phyloP scores from a whole-genome alignment of 148 eudicot genomes.

The Euryodendron excelsum region DNA sequence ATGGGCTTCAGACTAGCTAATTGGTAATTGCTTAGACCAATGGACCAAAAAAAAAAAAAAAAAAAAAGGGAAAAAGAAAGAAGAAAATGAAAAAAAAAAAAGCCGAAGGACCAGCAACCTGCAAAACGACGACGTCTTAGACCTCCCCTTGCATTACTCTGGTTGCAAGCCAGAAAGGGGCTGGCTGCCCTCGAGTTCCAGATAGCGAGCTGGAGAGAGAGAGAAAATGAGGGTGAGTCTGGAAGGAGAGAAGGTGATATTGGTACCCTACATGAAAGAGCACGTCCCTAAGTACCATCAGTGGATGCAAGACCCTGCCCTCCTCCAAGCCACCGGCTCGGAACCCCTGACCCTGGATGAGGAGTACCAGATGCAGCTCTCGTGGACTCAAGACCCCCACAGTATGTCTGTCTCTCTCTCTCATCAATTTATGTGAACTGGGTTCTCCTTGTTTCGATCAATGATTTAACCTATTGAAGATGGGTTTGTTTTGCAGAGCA shows the following conservation, averaged over 20 bases:
- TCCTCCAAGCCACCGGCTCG: constrained; percentile 83
- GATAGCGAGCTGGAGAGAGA: constrained; percentile 19
- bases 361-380: constrained; percentile 82
- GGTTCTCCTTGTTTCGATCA: neutral
- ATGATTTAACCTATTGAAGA: neutral
- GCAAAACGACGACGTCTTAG: constrained; percentile 12
- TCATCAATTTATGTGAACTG: neutral
- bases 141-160: neutral
- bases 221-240: constrained; percentile 42
- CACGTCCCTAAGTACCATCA: constrained; percentile 80
- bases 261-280: constrained; percentile 82
- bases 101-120: neutral
- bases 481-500: constrained; percentile 49
- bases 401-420: constrained; percentile 35
- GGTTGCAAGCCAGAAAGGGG: neutral
- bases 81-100: neutral
- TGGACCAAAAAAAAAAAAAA: too few species aligned
- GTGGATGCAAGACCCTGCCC: constrained; percentile 85
- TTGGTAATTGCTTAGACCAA: too few species aligned
- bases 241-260: constrained; percentile 63
- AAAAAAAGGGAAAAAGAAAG: too few species aligned
- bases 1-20: too few species aligned
- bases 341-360: constrained; percentile 80
- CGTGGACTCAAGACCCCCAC: constrained; percentile 87
- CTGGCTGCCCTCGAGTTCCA: neutral